Evolutionary conservation across 495 filamentous ascomycete species (phyloP), one percentile per base, ranked within the genome.

Genomic region (Thozetella sp.): DNA sequence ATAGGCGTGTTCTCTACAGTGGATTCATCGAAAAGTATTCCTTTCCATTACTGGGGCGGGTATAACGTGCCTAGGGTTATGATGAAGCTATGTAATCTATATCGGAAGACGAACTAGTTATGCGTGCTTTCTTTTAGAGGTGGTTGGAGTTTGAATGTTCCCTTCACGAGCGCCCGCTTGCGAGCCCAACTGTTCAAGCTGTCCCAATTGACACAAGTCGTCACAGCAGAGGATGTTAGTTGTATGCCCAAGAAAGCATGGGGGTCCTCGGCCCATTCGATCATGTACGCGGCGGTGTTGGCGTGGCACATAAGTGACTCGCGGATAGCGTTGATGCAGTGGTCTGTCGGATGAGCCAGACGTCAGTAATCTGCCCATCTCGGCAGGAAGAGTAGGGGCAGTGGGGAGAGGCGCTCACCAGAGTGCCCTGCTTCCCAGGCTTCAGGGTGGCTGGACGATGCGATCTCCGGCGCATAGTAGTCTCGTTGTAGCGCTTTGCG

Each of bases 281-380:
- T 59, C 2, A 57, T 62, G 0, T 56, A 55, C 34, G 69, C 27
- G 1, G 62, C 58, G 22, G 68, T 61, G 48, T 72, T 69, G 17
- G 63, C 68, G 20, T 71, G 67, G 54, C 70, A 71, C 63, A 69
- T 72, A 2, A 69, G 40, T 13, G 61, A 56, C 55, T 68, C 57
- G 11, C 67, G 64, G 26, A 72, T 57, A 26, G 34, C 59, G 25
- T 68, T 62, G 59, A 72, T 61, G 53, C 70, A 71, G 55, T 72
- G 68, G 20, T 69, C 69, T 72, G 30, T 37, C 30, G 15, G 15
- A 15, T 37, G 15, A 37, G 30, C 6, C 6, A 15, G 15, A 6
- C 6, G 30, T 37, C 30, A 37, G 30, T 37, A 15, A 15, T 37
- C 30, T 37, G 6, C 30, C 30, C 15, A 15, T 37, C 30, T 37